These are phyloP conservation scores for Xylaria nigripes DNA, from an alignment of 495 filamentous ascomycete species.

Conservation along the genomic window DNA sequence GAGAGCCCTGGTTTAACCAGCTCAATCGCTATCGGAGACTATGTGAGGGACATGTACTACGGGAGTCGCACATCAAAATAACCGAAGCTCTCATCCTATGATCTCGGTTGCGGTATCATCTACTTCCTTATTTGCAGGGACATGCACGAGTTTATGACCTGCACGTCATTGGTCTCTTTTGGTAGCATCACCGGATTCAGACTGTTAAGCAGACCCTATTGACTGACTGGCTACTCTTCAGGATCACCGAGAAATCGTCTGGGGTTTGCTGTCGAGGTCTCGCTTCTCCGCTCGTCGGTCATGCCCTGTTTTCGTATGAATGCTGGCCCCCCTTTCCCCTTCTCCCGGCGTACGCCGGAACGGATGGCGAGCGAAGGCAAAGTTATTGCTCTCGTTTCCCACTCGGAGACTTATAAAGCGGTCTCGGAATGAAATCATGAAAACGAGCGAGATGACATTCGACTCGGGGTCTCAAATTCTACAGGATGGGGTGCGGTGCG, in stretches of 20 bases:
- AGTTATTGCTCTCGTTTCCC: too few relatives aligned
- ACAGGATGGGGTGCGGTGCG: too few relatives aligned
- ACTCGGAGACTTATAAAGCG: too few relatives aligned
- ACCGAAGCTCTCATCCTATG: not conserved
- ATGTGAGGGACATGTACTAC: slow-evolving; percentile 71
- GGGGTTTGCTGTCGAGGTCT: not conserved
- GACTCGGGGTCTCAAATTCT: too few relatives aligned
- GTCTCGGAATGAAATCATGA: too few relatives aligned
- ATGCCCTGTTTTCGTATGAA: not conserved
- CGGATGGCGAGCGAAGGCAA: not conserved
- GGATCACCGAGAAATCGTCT: too few relatives aligned
- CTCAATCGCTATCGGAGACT: slow-evolving; percentile 78
- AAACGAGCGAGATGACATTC: too few relatives aligned
- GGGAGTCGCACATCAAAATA: slow-evolving; percentile 12
- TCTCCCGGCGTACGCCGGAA: not conserved
- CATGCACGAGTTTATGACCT: not conserved
- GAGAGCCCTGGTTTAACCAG: slow-evolving; percentile 94
- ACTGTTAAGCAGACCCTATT: too few relatives aligned
- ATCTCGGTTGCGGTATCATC: not conserved
- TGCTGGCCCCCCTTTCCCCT: too few relatives aligned
- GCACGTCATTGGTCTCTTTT: not conserved
- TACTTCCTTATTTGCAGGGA: not conserved
- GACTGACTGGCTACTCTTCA: not conserved
- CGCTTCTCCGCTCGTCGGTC: not conserved
- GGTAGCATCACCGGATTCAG: too few relatives aligned